phyloP scores from a whole-genome alignment of 2,329 filamentous ascomycete species.

The Aplosporella prunicola region DNA sequence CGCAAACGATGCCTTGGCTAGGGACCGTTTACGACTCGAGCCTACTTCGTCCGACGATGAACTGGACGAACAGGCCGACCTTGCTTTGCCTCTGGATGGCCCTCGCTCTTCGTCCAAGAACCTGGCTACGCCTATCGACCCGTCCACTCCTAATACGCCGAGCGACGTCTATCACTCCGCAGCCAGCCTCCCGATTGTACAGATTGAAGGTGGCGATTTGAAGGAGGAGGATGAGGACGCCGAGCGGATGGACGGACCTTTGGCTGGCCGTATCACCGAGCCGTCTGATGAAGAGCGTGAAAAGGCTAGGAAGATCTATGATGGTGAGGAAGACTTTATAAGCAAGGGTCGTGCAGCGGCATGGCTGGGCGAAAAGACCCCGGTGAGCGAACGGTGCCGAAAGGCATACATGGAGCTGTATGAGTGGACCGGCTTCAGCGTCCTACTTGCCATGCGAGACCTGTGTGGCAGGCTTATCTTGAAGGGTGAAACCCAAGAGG shows the following conservation, averaged over 20 bases:
- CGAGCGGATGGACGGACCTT: conserved; percentile 1
- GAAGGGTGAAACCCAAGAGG: conserved; percentile 89
- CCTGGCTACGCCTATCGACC: conserved; percentile 5
- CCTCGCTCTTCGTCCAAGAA: conserved; percentile 24
- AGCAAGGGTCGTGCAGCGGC: conserved; percentile 71
- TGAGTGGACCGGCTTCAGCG: conserved; percentile 72
- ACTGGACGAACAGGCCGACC: conserved; percentile 17
- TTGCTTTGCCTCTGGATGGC: conserved; percentile 32
- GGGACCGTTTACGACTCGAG: conserved; percentile 33
- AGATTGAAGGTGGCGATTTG: conserved; percentile 39
- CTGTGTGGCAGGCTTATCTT: conserved; percentile 75
- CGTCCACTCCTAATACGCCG: conserved; percentile 30
- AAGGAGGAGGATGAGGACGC: conserved; percentile 26
- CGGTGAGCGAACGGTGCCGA: conserved; percentile 45
- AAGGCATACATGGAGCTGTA: conserved; percentile 88
- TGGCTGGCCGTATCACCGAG: conserved; percentile 23
- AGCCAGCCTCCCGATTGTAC: conserved; percentile 42
- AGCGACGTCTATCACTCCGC: conserved; percentile 39
- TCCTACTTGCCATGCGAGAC: conserved; percentile 66
- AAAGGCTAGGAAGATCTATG: conserved; percentile 73
- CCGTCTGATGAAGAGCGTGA: conserved; percentile 59
- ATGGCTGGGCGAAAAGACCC: conserved; percentile 68
- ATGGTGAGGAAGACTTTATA: conserved; percentile 74
- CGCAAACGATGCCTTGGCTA: conserved; percentile 11
- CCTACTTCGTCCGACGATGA: conserved; percentile 28